Conservation (phyloP, 768 basidiomycete species). For the Nidula microcarpa region DNA sequence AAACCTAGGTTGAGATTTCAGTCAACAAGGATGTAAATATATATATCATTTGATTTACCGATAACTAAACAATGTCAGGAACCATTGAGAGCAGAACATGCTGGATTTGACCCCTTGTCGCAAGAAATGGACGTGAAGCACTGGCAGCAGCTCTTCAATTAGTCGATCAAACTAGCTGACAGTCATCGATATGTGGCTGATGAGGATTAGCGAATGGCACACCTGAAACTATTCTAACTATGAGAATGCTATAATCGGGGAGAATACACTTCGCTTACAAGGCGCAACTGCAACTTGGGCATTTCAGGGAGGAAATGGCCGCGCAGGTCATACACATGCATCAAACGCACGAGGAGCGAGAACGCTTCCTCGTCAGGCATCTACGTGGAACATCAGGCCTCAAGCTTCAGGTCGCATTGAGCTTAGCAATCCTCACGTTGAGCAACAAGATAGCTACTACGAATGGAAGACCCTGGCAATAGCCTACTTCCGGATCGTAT, state of each 20-base stretch:
- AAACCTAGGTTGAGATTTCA: constrained; percentile 52
- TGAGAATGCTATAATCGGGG: neutral
- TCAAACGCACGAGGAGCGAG: constrained; percentile 88
- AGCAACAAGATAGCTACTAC: constrained; percentile 91
- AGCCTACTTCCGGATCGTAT: constrained; percentile 92
- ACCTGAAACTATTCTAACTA: constrained; percentile 54
- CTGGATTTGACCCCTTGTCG: constrained; percentile 94
- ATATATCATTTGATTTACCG: constrained; percentile 43
- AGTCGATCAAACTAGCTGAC: constrained; percentile 81
- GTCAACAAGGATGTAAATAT: neutral
- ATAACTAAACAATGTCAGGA: constrained; percentile 95
- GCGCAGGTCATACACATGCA: constrained; percentile 94
- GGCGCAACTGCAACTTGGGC: constrained; percentile 92
- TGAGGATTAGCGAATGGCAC: constrained; percentile 11
- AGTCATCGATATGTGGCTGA: constrained; percentile 1
- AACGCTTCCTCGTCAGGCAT: constrained; percentile 99
- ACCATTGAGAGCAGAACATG: constrained; percentile 99
- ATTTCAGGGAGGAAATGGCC: constrained; percentile 99
- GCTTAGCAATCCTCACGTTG: constrained; percentile 56
- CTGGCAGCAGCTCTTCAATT: constrained; percentile 88
- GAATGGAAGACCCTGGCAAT: constrained; percentile 96
- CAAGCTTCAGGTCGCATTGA: neutral
- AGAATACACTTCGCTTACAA: constrained; percentile 45
- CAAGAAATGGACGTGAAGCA: constrained; percentile 89
- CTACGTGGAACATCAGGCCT: constrained; percentile 35